Percentiles rank a stretch among this genome's conserved stretches.
phyloP scores from a whole-genome alignment of 2,329 filamentous ascomycete species.

The Dothidotthia symphoricarpi region DNA sequence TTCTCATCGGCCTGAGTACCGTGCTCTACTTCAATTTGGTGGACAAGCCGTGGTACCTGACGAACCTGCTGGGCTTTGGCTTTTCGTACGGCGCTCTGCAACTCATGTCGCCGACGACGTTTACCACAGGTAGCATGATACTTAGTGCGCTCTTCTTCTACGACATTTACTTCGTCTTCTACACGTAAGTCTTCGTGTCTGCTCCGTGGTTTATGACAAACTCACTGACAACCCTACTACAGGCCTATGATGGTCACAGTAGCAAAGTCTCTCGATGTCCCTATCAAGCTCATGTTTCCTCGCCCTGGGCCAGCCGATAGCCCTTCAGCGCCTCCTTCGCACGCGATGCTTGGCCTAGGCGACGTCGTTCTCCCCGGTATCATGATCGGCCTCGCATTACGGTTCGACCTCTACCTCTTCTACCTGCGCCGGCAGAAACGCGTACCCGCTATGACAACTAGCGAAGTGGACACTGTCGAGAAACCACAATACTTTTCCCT shows the following conservation, averaged over 20 bases:
- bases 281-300: conserved; percentile 86
- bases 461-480: conserved; percentile 15
- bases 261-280: conserved; percentile 83
- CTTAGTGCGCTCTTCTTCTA: conserved; percentile 84
- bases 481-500: conserved; percentile 49
- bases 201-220: too few species aligned
- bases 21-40: conserved; percentile 65
- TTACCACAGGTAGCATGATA: conserved; percentile 75
- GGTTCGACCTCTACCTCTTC: conserved; percentile 86
- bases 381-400: conserved; percentile 79
- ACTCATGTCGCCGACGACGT: conserved; percentile 84
- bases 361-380: conserved; percentile 92
- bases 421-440: conserved; percentile 66
- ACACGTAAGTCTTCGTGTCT: conserved; percentile 56
- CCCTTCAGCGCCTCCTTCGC: conserved; percentile 42
- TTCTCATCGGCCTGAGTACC: conserved; percentile 55
- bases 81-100: conserved; percentile 82
- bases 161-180: conserved; percentile 91
- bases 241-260: conserved; percentile 83
- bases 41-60: conserved; percentile 66
- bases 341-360: conserved; percentile 85
- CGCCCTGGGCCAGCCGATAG: conserved; percentile 54
- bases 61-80: conserved; percentile 82
- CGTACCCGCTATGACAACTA: conserved; percentile 9
- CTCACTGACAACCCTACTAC: conserved; percentile 4